Conservation (phyloP, 1,284 basidiomycete genomes). For the Moesziomyces sp. region DNA sequence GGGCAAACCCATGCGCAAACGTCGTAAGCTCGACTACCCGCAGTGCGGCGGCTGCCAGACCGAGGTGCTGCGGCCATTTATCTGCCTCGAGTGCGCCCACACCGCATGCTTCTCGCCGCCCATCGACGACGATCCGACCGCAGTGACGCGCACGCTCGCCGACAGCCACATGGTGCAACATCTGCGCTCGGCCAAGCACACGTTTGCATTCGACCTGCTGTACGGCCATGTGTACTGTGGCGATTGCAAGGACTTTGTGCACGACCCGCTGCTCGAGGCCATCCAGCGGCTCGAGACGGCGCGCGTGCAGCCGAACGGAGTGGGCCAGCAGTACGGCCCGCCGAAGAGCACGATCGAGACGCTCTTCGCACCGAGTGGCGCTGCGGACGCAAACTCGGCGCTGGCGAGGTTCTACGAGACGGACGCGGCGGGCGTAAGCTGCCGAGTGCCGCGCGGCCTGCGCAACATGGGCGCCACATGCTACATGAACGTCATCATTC, state of each 20-base stretch:
- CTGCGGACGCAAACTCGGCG: background rate
- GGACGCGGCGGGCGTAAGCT: conserved; percentile 20
- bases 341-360: conserved; percentile 16
- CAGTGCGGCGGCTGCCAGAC: conserved; percentile 52
- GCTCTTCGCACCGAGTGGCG: conserved; percentile 14
- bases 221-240: conserved; percentile 63
- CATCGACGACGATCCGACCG: conserved; percentile 22
- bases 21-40: conserved; percentile 56
- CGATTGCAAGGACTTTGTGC: conserved; percentile 60
- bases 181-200: conserved; percentile 15
- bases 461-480: conserved; percentile 95
- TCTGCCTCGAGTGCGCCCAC: conserved; percentile 62
- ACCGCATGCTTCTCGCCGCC: conserved; percentile 56
- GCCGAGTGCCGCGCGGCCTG: conserved; percentile 81
- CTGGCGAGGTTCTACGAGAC: conserved; percentile 28
- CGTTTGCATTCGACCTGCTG: conserved; percentile 58
- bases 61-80: conserved; percentile 60
- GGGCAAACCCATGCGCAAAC: conserved; percentile 23
- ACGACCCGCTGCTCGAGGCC: conserved; percentile 58
- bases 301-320: conserved; percentile 19
- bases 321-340: conserved; percentile 31
- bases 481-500: conserved; percentile 91
- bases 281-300: conserved; percentile 35
- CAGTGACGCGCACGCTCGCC: conserved; percentile 11
- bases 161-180: conserved; percentile 51